Evolutionary conservation across 73 alveolate genomes (phyloP).

Genomic region (Paramecium sexaurelia): DNA sequence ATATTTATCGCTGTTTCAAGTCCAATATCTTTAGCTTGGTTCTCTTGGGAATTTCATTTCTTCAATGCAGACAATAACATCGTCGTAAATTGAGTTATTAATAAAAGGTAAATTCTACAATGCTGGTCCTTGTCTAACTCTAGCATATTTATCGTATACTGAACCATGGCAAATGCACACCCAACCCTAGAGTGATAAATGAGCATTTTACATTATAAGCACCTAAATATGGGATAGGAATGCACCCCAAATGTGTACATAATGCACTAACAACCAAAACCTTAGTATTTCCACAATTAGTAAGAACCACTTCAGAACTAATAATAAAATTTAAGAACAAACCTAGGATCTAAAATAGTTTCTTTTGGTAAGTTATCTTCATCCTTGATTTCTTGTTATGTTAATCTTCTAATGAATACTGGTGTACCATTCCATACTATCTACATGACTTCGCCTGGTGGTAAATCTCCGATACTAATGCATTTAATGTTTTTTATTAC

Average conservation of each 20-base stretch:
- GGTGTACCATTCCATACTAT: slow-evolving; percentile 95
- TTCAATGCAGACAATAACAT: slow-evolving; percentile 84
- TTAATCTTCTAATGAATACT: slow-evolving; percentile 89
- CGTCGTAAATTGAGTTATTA: slow-evolving; percentile 85
- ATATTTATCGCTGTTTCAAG: slow-evolving; percentile 44
- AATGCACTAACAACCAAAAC: slow-evolving; percentile 89
- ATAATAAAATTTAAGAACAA: not conserved
- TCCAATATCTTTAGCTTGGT: slow-evolving; percentile 75
- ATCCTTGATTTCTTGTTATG: slow-evolving; percentile 81
- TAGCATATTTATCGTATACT: slow-evolving; percentile 90
- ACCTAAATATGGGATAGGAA: slow-evolving; percentile 94
- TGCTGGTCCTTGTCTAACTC: slow-evolving; percentile 95
- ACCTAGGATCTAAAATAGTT: slow-evolving; percentile 78
- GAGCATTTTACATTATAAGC: slow-evolving; percentile 72
- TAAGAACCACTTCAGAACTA: slow-evolving; percentile 74
- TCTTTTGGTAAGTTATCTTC: slow-evolving; percentile 77
- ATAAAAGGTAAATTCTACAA: slow-evolving; percentile 84
- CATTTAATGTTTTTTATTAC: not conserved
- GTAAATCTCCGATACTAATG: slow-evolving; percentile 81
- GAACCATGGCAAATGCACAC: slow-evolving; percentile 96
- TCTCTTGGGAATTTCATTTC: slow-evolving; percentile 89
- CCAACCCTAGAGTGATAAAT: slow-evolving; percentile 72
- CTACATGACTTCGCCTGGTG: slow-evolving; percentile 95
- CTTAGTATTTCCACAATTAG: slow-evolving; percentile 88
- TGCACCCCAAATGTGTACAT: slow-evolving; percentile 95